These are phyloP conservation scores for Boletellus deceptivus DNA, from an alignment of 1,284 basidiomycete genomes.

Conservation along the genomic window DNA sequence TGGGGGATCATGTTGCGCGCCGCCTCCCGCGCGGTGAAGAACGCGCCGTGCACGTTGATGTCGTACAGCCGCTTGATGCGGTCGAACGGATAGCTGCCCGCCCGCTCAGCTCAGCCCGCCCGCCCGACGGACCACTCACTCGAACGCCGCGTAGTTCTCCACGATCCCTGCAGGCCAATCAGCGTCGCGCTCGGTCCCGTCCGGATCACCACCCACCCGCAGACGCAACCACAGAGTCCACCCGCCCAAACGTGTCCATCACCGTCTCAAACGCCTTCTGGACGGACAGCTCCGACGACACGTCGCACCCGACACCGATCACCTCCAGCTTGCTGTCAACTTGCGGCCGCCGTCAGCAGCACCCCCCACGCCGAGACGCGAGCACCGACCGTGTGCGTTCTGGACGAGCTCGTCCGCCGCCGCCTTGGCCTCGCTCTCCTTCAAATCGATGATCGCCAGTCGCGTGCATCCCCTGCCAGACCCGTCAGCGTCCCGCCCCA, in stretches of 20 bases:
- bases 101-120: too few relatives aligned
- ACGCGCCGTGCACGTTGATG: conserved; percentile 91
- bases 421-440: conserved; percentile 64
- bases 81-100: conserved; percentile 73
- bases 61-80: conserved; percentile 83
- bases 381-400: conserved; percentile 48
- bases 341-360: conserved; percentile 43
- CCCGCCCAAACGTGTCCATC: conserved; percentile 73
- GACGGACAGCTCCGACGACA: conserved; percentile 80
- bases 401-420: conserved; percentile 76
- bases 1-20: conserved; percentile 77
- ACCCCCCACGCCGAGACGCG: conserved; percentile 13
- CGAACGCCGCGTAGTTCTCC: conserved; percentile 89
- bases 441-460: conserved; percentile 84
- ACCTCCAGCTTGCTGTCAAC: conserved; percentile 63
- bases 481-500: neutral
- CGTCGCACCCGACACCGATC: conserved; percentile 84
- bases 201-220: conserved; percentile 58
- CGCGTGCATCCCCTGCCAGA: conserved; percentile 70
- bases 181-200: neutral
- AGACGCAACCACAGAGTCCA: conserved; percentile 86
- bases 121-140: conserved; percentile 43
- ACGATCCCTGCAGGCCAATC: conserved; percentile 62
- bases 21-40: conserved; percentile 92
- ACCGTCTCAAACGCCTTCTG: conserved; percentile 69